Percentiles rank a stretch among this genome's conserved stretches.
Evolutionary conservation across 2,329 filamentous ascomycete genomes (phyloP).

Genomic region (Capronia americana): DNA sequence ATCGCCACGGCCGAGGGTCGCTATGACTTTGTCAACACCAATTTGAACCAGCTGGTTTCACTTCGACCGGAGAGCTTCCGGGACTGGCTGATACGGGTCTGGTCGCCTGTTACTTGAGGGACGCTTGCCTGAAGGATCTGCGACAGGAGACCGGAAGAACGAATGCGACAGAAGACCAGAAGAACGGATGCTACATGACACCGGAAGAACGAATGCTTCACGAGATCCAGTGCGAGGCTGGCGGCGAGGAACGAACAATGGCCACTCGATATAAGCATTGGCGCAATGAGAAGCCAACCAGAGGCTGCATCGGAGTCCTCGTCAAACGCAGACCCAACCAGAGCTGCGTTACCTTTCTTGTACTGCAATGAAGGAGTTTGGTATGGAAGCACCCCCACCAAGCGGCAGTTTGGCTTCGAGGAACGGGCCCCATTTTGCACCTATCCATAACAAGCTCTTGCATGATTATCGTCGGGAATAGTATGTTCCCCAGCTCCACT

Average conservation of each 20-base stretch:
- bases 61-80: slow-evolving; percentile 60
- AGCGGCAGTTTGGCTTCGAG: not conserved
- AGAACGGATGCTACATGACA: no score
- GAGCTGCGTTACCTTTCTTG: not conserved
- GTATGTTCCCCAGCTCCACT: not conserved
- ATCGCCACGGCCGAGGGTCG: slow-evolving; percentile 71
- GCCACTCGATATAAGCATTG: no score
- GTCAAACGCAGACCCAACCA: not conserved
- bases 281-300: not conserved
- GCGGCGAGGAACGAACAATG: no score
- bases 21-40: slow-evolving; percentile 68
- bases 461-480: not conserved
- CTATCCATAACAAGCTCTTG: not conserved
- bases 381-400: not conserved
- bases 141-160: no score
- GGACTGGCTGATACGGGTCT: slow-evolving; percentile 61
- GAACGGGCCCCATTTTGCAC: not conserved
- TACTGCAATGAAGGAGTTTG: not conserved
- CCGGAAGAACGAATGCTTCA: not conserved
- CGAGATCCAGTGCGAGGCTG: not conserved
- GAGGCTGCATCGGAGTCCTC: not conserved
- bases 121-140: not conserved
- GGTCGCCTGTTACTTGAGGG: slow-evolving; percentile 43
- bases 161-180: no score
- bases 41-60: slow-evolving; percentile 62